Conservation (phyloP, 177 flowering plant genomes). For the Viscum album region DNA sequence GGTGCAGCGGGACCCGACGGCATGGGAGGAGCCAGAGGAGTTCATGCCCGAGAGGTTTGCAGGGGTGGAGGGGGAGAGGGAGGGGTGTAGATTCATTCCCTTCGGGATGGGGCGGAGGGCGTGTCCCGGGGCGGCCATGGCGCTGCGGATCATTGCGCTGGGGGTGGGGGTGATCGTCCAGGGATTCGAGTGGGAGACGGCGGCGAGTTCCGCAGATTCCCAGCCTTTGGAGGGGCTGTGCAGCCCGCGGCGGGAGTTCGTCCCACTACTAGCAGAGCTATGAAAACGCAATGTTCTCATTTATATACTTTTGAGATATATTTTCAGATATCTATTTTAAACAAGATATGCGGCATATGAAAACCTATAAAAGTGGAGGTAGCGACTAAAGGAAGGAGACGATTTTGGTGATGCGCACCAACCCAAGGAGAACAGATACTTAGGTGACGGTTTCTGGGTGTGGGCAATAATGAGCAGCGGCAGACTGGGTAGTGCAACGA, state of each 20-base stretch:
- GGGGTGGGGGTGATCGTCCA: not conserved
- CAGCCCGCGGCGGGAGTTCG: not conserved
- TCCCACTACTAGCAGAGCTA: not conserved
- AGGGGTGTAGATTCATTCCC: not conserved
- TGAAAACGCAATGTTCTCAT: too few species aligned
- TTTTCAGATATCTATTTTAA: too few species aligned
- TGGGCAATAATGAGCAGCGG: too few species aligned
- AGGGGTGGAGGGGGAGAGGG: not conserved
- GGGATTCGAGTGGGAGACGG: not conserved
- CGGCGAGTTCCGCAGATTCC: not conserved
- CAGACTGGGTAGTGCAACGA: too few species aligned
- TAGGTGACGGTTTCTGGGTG: too few species aligned
- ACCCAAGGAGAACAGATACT: too few species aligned
- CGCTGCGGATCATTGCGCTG: not conserved
- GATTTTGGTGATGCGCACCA: too few species aligned
- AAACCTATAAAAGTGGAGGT: too few species aligned
- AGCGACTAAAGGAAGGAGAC: too few species aligned
- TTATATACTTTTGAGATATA: too few species aligned
- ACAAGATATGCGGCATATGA: too few species aligned
- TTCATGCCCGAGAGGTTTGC: not conserved
- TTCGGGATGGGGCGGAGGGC: slow-evolving; percentile 3
- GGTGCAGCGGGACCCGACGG: not conserved
- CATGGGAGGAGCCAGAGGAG: not conserved
- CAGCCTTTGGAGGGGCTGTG: not conserved
- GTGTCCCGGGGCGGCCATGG: not conserved